Percentiles rank a stretch among this genome's conserved stretches.
Evolutionary conservation across 108 stramenopile species (phyloP).

Genomic region (Cyclotella atomus): DNA sequence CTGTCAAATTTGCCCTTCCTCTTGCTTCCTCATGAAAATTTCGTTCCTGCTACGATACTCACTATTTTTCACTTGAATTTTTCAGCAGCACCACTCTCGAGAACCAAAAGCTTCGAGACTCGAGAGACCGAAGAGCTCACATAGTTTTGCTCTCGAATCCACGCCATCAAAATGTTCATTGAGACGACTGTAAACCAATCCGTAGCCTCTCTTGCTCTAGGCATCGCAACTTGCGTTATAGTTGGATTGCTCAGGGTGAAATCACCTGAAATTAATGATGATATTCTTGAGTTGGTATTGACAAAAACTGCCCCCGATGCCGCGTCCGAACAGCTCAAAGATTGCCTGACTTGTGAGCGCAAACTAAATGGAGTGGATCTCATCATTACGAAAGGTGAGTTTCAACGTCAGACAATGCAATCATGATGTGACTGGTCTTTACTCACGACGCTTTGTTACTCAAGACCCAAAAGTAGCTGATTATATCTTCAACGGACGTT

Average conservation of each 20-base stretch:
- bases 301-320: slow-evolving; percentile 1
- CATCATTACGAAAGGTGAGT: slow-evolving; percentile 2
- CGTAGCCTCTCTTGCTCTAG: neutral
- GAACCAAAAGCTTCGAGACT: no score
- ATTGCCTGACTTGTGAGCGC: neutral
- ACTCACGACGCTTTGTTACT: neutral
- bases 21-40: neutral
- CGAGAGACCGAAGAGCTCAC: no score
- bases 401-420: no score
- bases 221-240: slow-evolving; percentile 1
- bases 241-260: neutral
- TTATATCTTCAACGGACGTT: neutral
- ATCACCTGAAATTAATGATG: neutral
- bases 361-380: neutral
- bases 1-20: no score
- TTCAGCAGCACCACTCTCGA: no score
- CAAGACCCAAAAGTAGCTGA: neutral
- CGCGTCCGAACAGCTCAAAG: neutral
- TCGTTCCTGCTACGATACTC: neutral
- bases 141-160: neutral
- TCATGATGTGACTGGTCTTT: no score
- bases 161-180: neutral
- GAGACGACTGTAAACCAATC: neutral
- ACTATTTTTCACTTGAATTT: neutral
- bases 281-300: neutral